Base-by-base conservation (phyloP, 306 rosid species). In the Alnus rubra region DNA sequence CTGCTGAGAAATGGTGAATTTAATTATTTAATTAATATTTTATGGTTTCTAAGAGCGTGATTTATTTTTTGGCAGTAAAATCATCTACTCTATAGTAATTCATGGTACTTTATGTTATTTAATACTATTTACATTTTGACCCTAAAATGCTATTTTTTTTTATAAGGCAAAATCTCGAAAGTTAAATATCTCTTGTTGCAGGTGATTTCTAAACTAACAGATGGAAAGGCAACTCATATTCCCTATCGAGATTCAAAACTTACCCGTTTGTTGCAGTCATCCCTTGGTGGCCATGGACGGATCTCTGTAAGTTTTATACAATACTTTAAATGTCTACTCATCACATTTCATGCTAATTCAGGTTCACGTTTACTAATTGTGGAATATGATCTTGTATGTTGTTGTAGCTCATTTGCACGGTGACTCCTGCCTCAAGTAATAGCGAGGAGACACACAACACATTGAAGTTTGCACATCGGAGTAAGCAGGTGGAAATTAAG, bases 211-310 rank as follows among this genome's bases (percentile, higher is more conserved):
- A 88, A 88, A 78, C 81, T 88, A 60, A 88, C 91, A 30, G 91
- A 88, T 83, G 88, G 76, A 56, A 88, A 85, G 77, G 87, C 91
- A 76, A 81, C 89, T 58, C 91, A 88, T 73, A 35, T 88, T 81
- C 91, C 91, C 15, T 88, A 85, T 81, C 89, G 91, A 69, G 91
- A 88, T 79, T 88, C 91, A 45, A 88, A 88, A 83, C 91, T 88
- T 80, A 88, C 91, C 52, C 91, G 91, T 69, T 69, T 88, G 78
- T 77, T 88, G 84, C 91, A 88, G 86, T 83, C 91, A 70, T 88
- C 89, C 82, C 88, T 88, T 49, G 83, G 91, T 52, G 91, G 91
- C 47, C 87, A 83, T 85, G 91, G 91, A 50, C 87, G 83, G 51
- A 73, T 88, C 71, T 88, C 91, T 48, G 91, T 88, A 79, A 69